Evolutionary conservation across 441 rosid species (phyloP).

Genomic region (Sinapis alba): DNA sequence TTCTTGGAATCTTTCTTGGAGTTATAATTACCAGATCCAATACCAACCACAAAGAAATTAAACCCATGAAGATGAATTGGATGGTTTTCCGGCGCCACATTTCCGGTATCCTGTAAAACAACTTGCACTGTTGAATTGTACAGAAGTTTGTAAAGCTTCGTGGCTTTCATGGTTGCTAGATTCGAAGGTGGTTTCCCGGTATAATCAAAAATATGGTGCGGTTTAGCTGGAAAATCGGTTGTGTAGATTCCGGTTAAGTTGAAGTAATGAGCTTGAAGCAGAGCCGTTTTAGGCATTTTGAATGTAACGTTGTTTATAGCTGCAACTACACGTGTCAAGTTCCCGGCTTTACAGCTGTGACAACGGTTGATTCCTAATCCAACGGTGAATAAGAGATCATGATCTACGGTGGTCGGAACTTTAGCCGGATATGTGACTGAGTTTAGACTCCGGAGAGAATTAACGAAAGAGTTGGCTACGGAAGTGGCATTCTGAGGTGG

Average conservation of each 20-base stretch:
- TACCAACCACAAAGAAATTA: conserved; percentile 43
- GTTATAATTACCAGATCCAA: conserved; percentile 39
- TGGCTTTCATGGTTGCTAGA: conserved; percentile 38
- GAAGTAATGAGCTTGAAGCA: conserved; percentile 43
- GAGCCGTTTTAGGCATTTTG: conserved; percentile 38
- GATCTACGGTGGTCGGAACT: conserved; percentile 49
- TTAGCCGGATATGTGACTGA: conserved; percentile 45
- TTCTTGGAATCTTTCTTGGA: conserved; percentile 34
- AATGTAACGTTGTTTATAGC: conserved; percentile 40
- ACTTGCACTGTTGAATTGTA: conserved; percentile 46
- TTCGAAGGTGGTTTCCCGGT: conserved; percentile 37
- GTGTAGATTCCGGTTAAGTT: conserved; percentile 46
- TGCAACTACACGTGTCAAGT: conserved; percentile 35
- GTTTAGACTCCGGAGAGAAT: conserved; percentile 41
- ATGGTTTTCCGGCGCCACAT: conserved; percentile 46
- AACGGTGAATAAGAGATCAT: conserved; percentile 37
- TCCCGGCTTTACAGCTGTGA: conserved; percentile 38
- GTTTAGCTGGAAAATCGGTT: conserved; percentile 47
- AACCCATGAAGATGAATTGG: conserved; percentile 53
- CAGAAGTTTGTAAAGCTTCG: conserved; percentile 33
- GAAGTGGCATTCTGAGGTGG: conserved; percentile 41
- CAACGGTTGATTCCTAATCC: conserved; percentile 43
- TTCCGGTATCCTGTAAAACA: conserved; percentile 49
- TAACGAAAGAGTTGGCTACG: conserved; percentile 36
- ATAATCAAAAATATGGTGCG: conserved; percentile 38